These are phyloP conservation scores for Sarocladium kiliense DNA, from an alignment of 2,329 filamentous ascomycete species.

Conservation along the genomic window DNA sequence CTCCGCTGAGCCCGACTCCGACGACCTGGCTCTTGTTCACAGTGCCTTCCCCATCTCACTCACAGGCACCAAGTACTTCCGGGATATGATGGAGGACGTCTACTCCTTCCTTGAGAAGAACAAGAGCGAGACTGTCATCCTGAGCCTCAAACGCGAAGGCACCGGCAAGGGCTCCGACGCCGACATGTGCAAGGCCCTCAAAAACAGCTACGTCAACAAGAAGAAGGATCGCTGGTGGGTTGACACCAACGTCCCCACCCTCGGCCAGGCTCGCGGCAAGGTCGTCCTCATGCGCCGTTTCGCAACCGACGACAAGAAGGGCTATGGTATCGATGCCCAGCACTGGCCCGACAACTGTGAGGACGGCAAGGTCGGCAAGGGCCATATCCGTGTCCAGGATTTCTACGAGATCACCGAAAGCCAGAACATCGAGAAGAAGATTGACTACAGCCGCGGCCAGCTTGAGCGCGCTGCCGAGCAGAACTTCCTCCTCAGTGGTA, in stretches of 20 bases:
- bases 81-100: constrained; percentile 63
- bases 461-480: constrained; percentile 64
- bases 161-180: constrained; percentile 73
- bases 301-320: constrained; percentile 50
- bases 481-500: constrained; percentile 32
- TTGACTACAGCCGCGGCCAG: constrained; percentile 66
- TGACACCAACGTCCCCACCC: constrained; percentile 66
- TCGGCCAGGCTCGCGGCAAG: constrained; percentile 75
- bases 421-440: constrained; percentile 75
- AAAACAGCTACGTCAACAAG: constrained; percentile 61
- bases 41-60: constrained; percentile 84
- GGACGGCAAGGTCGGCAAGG: constrained; percentile 59
- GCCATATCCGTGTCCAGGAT: constrained; percentile 81
- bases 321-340: constrained; percentile 57
- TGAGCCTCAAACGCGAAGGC: constrained; percentile 90
- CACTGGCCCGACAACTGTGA: constrained; percentile 86
- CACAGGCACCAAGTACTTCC: constrained; percentile 74
- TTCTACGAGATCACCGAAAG: constrained; percentile 83
- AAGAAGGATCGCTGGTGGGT: constrained; percentile 68
- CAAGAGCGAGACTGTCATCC: constrained; percentile 75
- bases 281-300: constrained; percentile 84
- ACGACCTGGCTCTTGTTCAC: constrained; percentile 79
- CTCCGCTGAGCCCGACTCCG: constrained; percentile 42
- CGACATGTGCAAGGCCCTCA: constrained; percentile 69
- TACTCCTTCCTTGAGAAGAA: constrained; percentile 73